These are phyloP conservation scores for Phytophthora podocarpi DNA, from an alignment of 352 stramenopile species.

Conservation along the genomic window DNA sequence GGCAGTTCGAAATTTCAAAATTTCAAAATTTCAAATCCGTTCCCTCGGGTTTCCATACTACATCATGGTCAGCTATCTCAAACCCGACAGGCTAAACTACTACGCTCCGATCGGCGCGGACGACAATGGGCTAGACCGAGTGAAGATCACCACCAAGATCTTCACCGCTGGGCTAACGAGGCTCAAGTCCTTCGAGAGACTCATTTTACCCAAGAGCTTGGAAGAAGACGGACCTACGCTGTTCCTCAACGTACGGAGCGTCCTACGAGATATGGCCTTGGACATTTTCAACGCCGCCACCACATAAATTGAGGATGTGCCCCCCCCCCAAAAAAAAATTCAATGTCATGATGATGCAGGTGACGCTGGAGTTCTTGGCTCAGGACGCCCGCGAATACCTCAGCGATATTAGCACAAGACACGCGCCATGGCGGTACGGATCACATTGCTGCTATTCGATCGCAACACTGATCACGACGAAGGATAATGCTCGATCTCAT, in stretches of 20 bases:
- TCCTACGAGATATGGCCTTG: not conserved
- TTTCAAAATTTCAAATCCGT: not conserved
- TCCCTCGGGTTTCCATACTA: not conserved
- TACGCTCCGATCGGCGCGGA: not conserved
- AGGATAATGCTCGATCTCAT: not conserved
- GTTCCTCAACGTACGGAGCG: not conserved
- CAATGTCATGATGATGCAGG: too few relatives aligned
- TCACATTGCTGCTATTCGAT: not conserved
- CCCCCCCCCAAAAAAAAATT: too few relatives aligned
- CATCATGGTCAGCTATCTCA: not conserved
- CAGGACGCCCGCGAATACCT: too few relatives aligned
- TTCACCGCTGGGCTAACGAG: not conserved
- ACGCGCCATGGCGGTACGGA: not conserved
- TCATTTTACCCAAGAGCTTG: not conserved
- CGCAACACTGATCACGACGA: not conserved
- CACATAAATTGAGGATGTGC: too few relatives aligned
- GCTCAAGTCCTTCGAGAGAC: conserved; percentile 7
- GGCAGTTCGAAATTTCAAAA: too few relatives aligned
- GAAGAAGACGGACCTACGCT: not conserved
- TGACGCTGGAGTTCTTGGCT: too few relatives aligned
- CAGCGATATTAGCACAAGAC: too few relatives aligned
- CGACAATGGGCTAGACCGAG: not conserved
- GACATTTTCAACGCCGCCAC: conserved; percentile 1
- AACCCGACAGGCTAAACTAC: not conserved
- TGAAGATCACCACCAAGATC: not conserved